These are phyloP conservation scores for Fusarium fujikuroi DNA, from an alignment of 2,329 filamentous ascomycete genomes.

Conservation along the genomic window DNA sequence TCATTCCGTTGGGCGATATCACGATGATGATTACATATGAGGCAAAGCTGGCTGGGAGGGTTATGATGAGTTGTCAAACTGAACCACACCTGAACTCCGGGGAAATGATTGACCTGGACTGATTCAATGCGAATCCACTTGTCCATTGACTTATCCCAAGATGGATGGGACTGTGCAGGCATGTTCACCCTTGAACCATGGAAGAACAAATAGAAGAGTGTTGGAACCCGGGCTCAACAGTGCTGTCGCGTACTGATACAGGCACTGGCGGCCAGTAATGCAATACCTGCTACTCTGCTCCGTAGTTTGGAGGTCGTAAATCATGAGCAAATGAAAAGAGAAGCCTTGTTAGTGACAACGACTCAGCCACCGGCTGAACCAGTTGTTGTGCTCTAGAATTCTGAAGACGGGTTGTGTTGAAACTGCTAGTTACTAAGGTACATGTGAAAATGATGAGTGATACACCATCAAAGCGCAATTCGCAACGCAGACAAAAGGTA, in stretches of 20 bases:
- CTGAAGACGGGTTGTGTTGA: constrained; percentile 12
- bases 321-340: neutral
- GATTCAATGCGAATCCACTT: constrained; percentile 19
- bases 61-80: constrained; percentile 25
- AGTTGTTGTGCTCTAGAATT: constrained; percentile 6
- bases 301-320: neutral
- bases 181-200: constrained; percentile 22
- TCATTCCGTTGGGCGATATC: constrained; percentile 5
- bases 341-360: constrained; percentile 30
- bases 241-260: neutral
- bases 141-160: constrained; percentile 9
- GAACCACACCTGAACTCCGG: constrained; percentile 23
- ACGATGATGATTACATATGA: neutral
- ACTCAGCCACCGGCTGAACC: constrained; percentile 23
- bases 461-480: neutral
- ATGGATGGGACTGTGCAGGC: constrained; percentile 15
- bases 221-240: neutral
- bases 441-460: neutral
- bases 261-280: neutral
- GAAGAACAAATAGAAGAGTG: constrained; percentile 14
- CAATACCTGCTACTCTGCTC: neutral
- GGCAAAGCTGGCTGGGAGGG: neutral
- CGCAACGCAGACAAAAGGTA: neutral
- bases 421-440: neutral
- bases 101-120: constrained; percentile 16